Evolutionary conservation across 208 protist genomes (phyloP), one percentile per base, ranked within the genome.

Genomic region (Sergeia podlipaevii): DNA sequence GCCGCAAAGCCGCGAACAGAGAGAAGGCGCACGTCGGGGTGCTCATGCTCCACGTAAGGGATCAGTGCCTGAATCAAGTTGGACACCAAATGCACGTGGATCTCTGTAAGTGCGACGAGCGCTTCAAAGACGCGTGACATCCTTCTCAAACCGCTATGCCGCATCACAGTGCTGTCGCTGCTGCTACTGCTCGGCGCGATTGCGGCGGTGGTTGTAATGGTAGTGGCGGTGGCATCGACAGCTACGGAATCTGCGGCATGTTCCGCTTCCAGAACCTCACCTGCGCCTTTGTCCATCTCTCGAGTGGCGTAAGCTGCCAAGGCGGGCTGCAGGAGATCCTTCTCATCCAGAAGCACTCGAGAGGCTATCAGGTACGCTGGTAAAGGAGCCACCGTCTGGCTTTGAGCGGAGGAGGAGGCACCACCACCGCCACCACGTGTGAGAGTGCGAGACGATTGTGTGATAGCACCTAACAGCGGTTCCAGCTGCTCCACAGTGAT

Each of bases 1-100:
- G 67, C 62, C 33, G 62, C 58, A 42, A 86, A 62, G 23, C 77
- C 80, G 39, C 79, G 78, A 33, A 88, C 15, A 20, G 84, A 45
- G 8, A 88, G 53, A 1, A 84, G 55, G 10, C 84, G 79, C 2
- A 85, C 66, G 13, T 88, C 79, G 5, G 64, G 8, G 24, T 48
- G 45, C 2, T 70, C 54, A 53, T 81, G 68, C 15, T 77, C 46
- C n/a, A 91, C 59, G 21, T 68, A 65, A 27, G 70, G 67, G 5
- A 62, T 27, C 2, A 88, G 57, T 2, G 29, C 24, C 0, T 64
- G 71, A 4, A 91, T 11, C 20, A 86, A 52, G 44, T 77, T 67
- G 0, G 49, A 28, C 5, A 77, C 66, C 44, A 88, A 42, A 17
- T 77, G 63, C 0, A 76, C 60, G 36, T 76, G 53, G 15, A 85